Evolutionary conservation across 805 yeast species (phyloP).

Genomic region (Candida patagonica): DNA sequence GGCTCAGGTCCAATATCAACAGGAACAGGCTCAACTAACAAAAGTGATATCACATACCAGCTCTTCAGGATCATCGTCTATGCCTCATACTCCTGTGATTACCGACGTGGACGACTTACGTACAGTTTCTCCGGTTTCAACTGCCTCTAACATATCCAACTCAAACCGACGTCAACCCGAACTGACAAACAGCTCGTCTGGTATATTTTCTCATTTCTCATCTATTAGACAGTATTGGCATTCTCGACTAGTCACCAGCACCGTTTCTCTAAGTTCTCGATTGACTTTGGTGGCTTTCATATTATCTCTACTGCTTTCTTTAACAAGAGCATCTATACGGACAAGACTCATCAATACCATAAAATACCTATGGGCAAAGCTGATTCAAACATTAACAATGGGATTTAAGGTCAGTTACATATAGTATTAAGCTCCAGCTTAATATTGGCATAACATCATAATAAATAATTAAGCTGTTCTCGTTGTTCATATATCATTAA

Average conservation of each 20-base stretch:
- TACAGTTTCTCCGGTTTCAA: not conserved
- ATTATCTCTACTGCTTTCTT: slow-evolving; percentile 10
- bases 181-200: not conserved
- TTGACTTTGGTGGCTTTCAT: slow-evolving; percentile 7
- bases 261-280: not conserved
- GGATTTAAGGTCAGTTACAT: slow-evolving; percentile 20
- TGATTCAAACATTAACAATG: slow-evolving; percentile 15
- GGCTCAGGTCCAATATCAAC: slow-evolving; percentile 1
- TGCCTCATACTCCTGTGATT: not conserved
- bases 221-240: not conserved
- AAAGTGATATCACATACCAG: not conserved
- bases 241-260: not conserved
- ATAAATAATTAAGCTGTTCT: not conserved
- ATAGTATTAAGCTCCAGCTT: slow-evolving; percentile 1
- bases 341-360: slow-evolving; percentile 6
- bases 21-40: not conserved
- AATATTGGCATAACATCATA: not conserved
- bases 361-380: slow-evolving; percentile 10
- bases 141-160: not conserved
- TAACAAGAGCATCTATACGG: slow-evolving; percentile 8
- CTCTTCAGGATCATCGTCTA: not conserved
- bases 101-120: not conserved
- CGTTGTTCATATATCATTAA: not conserved
- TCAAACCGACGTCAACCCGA: not conserved
- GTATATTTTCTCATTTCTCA: not conserved